Base-by-base conservation (phyloP, 176 grass and related monocot genomes). In the Triticum timopheevii region DNA sequence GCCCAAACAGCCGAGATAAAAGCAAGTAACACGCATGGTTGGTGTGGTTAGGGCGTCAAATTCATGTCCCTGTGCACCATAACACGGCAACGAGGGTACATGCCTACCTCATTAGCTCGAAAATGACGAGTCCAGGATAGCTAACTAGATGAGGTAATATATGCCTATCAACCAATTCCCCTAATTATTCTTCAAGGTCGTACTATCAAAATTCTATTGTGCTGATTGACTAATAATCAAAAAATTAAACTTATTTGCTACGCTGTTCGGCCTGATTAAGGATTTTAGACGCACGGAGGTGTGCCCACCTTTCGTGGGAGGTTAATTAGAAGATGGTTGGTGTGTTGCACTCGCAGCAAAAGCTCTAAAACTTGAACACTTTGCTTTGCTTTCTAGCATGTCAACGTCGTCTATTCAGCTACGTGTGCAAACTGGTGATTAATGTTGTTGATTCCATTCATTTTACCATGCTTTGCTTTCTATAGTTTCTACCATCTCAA, bases 231-330 rank as follows among this genome's bases (percentile, higher is more conserved):
- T 76, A 54, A 74, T 74, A 52, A 52, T 52, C 47, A 49, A 4
- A 15, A 49, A 13, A 13, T 17, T 68, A 23, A 38, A 13, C 3
- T 15, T 2, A 3, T 25, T 75, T 69, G 62, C 13, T n/a, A 31
- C n/a, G 3, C n/a, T 31, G 23, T 78, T 90, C 65, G 73, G 56
- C 64, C 40, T 86, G 68, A 90, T 72, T 79, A 65, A 90, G 80
- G 84, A 73, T 83, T 83, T 90, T 50, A 13, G 64, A 44, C 19
- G 72, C 72, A 63, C 40, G 30, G 7, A 11, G 68, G 27, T 1
- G 12, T 47, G 44, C 44, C 44, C 0, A 7, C 0, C 25, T 47
- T 13, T 49, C 22, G 8, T 64, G 16, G 36, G 36, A 33, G 19
- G 7, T 64, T 64, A 11, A 69, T 11, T 23, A 42, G 54, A 8